phyloP scores from a whole-genome alignment of 805 yeast species.

The Cyberlindnera veronae region DNA sequence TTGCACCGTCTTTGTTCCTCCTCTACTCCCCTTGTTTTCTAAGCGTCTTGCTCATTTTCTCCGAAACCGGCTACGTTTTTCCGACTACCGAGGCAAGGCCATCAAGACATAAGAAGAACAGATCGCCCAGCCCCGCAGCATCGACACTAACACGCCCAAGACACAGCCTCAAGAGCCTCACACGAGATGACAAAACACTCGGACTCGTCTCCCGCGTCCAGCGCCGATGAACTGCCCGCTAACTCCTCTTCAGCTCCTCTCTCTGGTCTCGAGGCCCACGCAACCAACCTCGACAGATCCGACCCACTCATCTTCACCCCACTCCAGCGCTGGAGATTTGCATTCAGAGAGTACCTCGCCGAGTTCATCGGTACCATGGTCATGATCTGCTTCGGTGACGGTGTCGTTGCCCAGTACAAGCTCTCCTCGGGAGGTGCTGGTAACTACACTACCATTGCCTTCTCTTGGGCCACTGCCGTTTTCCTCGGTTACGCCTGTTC shows the following conservation, averaged over 20 bases:
- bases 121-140: too few relatives aligned
- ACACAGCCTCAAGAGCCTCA: neutral
- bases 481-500: constrained; percentile 47
- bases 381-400: constrained; percentile 44
- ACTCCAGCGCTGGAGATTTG: constrained; percentile 27
- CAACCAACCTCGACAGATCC: constrained; percentile 20
- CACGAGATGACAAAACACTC: neutral
- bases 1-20: too few relatives aligned
- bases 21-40: too few relatives aligned
- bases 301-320: constrained; percentile 19
- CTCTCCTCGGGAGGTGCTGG: constrained; percentile 38
- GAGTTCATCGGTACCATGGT: constrained; percentile 50
- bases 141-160: too few relatives aligned
- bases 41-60: constrained; percentile 1
- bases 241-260: constrained; percentile 23
- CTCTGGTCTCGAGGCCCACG: constrained; percentile 27
- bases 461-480: constrained; percentile 55
- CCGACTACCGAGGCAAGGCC: neutral
- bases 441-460: constrained; percentile 38
- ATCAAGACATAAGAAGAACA: too few relatives aligned
- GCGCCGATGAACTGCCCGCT: constrained; percentile 7
- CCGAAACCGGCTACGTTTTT: neutral
- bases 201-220: too few relatives aligned
- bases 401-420: constrained; percentile 43
- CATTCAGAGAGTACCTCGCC: constrained; percentile 44